These are phyloP conservation scores for Podospora sp. DNA, from an alignment of 495 filamentous ascomycete genomes.

Conservation along the genomic window DNA sequence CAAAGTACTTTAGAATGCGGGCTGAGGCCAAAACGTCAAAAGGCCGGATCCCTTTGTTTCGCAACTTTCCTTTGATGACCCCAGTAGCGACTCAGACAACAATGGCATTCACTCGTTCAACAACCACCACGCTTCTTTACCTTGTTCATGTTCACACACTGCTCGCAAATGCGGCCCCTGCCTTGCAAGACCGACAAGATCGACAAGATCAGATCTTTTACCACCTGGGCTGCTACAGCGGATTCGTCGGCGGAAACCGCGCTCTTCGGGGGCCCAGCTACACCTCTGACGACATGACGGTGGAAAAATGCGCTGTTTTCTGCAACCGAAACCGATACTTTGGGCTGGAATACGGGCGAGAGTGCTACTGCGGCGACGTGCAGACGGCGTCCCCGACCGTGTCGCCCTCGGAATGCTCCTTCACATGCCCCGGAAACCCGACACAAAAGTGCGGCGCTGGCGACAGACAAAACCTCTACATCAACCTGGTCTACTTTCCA, in stretches of 20 bases:
- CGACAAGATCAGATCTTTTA: background rate
- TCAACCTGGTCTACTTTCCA: slow-evolving; percentile 1
- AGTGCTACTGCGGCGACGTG: slow-evolving; percentile 18
- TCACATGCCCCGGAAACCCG: background rate
- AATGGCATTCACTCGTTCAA: background rate
- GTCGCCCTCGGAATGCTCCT: background rate
- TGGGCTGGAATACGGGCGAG: slow-evolving; percentile 17
- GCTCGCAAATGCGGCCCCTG: background rate
- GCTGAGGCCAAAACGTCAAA: background rate
- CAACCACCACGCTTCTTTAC: background rate
- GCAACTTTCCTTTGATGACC: too few species aligned
- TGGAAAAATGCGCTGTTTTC: slow-evolving; percentile 34
- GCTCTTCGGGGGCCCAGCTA: slow-evolving; percentile 47
- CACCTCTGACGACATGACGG: slow-evolving; percentile 47
- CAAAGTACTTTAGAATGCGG: background rate
- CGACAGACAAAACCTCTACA: background rate
- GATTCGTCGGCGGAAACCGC: slow-evolving; percentile 32
- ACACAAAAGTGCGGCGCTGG: background rate
- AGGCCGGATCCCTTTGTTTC: too few species aligned
- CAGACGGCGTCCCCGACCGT: background rate
- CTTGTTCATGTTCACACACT: background rate
- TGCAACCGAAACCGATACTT: slow-evolving; percentile 19
- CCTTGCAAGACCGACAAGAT: background rate
- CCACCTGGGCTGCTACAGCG: slow-evolving; percentile 7
- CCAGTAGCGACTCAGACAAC: background rate